These are phyloP conservation scores for Nakaseomyces nivariensis DNA, from an alignment of 1,139 yeast genomes.

Conservation along the genomic window DNA sequence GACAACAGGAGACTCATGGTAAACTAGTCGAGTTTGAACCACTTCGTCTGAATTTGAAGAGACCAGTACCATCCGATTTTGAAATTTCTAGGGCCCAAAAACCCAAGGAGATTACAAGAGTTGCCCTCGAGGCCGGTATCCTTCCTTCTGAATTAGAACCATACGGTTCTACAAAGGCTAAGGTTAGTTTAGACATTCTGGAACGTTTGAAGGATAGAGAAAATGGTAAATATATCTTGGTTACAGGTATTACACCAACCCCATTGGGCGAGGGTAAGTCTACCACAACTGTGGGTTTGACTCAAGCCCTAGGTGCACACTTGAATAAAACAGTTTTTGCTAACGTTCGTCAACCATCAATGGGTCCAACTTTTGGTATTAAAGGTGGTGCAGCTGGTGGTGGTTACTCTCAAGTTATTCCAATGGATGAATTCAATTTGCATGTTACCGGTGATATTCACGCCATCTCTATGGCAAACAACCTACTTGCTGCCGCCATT, in stretches of 20 bases:
- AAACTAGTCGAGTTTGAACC: conserved; percentile 45
- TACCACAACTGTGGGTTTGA: conserved; percentile 70
- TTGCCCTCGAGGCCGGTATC: conserved; percentile 59
- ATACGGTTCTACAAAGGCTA: conserved; percentile 67
- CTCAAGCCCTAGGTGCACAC: conserved; percentile 73
- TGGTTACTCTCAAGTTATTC: conserved; percentile 76
- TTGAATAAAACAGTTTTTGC: conserved; percentile 60
- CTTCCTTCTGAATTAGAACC: conserved; percentile 56
- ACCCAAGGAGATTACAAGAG: conserved; percentile 54
- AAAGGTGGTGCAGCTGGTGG: conserved; percentile 91
- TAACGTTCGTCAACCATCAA: conserved; percentile 74
- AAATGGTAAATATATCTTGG: conserved; percentile 61
- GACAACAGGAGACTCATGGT: conserved; percentile 35
- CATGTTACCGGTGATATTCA: conserved; percentile 81
- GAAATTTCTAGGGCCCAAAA: conserved; percentile 64
- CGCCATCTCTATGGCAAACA: conserved; percentile 73
- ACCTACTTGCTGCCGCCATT: conserved; percentile 71
- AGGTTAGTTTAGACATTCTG: conserved; percentile 51
- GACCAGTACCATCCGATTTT: conserved; percentile 69
- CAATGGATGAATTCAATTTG: conserved; percentile 83
- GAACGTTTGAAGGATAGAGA: conserved; percentile 49
- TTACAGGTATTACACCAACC: conserved; percentile 77
- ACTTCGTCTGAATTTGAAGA: conserved; percentile 39
- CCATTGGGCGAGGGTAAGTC: conserved; percentile 79
- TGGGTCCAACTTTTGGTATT: conserved; percentile 85